A percentile compares a stretch with the other conserved stretches of the same genome.
Conservation (phyloP, 805 yeast species). For the Suhomyces prunicola region DNA sequence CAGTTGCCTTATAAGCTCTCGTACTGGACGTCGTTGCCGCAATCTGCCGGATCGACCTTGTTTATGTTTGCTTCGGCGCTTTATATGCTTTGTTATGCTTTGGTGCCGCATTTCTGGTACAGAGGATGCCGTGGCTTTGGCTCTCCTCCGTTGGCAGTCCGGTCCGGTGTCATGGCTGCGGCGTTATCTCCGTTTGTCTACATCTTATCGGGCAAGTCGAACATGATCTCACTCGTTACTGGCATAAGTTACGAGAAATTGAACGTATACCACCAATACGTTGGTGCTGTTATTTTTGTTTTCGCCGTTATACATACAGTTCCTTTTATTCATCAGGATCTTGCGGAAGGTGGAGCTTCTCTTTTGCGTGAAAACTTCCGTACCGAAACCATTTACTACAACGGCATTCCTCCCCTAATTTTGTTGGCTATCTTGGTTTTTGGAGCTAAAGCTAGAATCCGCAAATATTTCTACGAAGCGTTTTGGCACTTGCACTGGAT, state of each 20-base stretch:
- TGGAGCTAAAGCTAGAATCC: conserved; percentile 37
- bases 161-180: conserved; percentile 50
- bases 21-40: conserved; percentile 30
- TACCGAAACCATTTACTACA: conserved; percentile 22
- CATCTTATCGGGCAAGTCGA: conserved; percentile 51
- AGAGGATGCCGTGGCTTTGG: conserved; percentile 55
- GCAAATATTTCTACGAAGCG: conserved; percentile 43
- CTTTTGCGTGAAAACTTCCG: conserved; percentile 14
- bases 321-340: conserved; percentile 46
- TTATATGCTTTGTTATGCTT: conserved; percentile 36
- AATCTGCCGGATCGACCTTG: conserved; percentile 34
- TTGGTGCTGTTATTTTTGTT: conserved; percentile 39
- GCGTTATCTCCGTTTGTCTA: conserved; percentile 51
- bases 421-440: conserved; percentile 43
- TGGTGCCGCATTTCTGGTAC: conserved; percentile 49
- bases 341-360: conserved; percentile 47
- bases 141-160: conserved; percentile 54
- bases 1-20: conserved; percentile 25
- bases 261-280: conserved; percentile 50
- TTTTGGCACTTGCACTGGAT: conserved; percentile 56
- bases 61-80: conserved; percentile 33
- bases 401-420: conserved; percentile 51
- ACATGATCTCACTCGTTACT: conserved; percentile 45
- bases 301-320: conserved; percentile 48
- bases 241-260: conserved; percentile 57